Base-by-base conservation (phyloP, 2,329 filamentous ascomycete species). In the Exophiala bonariae region DNA sequence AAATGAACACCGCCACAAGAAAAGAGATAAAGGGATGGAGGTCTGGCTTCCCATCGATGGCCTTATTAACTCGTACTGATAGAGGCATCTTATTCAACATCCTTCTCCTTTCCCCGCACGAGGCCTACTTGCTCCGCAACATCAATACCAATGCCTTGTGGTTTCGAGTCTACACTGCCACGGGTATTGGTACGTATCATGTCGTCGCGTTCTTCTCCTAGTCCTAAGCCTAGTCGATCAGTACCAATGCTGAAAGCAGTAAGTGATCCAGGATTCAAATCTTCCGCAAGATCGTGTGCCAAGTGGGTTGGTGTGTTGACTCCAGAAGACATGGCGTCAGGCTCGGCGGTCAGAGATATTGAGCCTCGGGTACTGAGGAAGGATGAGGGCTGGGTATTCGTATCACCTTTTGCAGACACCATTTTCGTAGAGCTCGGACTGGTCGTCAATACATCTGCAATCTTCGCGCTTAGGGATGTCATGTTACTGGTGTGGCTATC, bases 341-440 rank as follows among this genome's bases (percentile, higher is more conserved):
- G 55, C 34, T 56, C 49, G 4, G 42, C 44, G 5, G 45, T 47
- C 32, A 52, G 40, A 10, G 52, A 41, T 36, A 19, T 8, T 11
- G 23, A 26, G 8, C 51, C 37, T 13, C 34, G 36, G n/a, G 30
- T 30, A 2, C 20, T 33, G 9, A 50, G 17, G 20, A 32, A 20
- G 39, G 22, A 17, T 23, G 32, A n/a, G 41, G n/a, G 9, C 20
- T 35, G 35, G 7, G 31, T n/a, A 14, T 20, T 17, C 44, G 20
- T 39, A 19, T 46, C 34, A 11, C 36, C 30, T 18, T 50, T 52
- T 10, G 47, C 17, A 19, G 20, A 20, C 13, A 30, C 39, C 14
- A 44, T 35, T 22, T 38, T 48, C 22, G 52, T 52, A 23, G 30
- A 23, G 3, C 38, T 19, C 9, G 55, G 52, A 22, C 55, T 56